Percentiles rank a stretch among this genome's conserved stretches.
These are phyloP conservation scores for Fremontodendron californicum DNA, from an alignment of 345 rosid species.

Conservation along the genomic window DNA sequence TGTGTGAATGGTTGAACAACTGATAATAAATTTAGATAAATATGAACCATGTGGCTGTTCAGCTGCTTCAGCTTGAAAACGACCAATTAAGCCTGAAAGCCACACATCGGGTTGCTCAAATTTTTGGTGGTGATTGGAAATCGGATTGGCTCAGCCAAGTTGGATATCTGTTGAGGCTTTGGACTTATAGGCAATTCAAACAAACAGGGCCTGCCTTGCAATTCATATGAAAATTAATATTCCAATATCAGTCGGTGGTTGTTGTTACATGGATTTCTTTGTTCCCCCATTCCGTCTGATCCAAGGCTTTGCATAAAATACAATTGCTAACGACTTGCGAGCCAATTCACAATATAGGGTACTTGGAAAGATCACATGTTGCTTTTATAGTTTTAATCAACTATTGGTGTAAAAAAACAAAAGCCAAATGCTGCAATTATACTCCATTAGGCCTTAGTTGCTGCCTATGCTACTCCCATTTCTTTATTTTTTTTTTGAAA, in stretches of 20 bases:
- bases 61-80: slow-evolving; percentile 10
- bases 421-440: not conserved
- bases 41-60: not conserved
- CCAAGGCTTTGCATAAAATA: not conserved
- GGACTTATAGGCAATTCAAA: too few species aligned
- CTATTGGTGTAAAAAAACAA: not conserved
- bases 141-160: not conserved
- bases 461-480: too few species aligned
- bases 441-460: not conserved
- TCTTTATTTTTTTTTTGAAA: too few species aligned
- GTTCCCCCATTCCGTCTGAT: not conserved
- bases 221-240: not conserved
- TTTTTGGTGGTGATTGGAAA: slow-evolving; percentile 17
- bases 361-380: not conserved
- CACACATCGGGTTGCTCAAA: slow-evolving; percentile 4
- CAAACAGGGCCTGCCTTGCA: not conserved
- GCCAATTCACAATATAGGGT: not conserved
- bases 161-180: not conserved
- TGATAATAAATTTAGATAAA: not conserved
- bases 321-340: not conserved
- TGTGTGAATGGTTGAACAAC: slow-evolving; percentile 9
- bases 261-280: not conserved
- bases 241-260: not conserved
- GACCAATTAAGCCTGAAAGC: slow-evolving; percentile 10
- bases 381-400: not conserved